Percentiles rank a stretch among this genome's conserved stretches.
Conservation (phyloP, 495 filamentous ascomycete species). For the Penicillium verhagenii region DNA sequence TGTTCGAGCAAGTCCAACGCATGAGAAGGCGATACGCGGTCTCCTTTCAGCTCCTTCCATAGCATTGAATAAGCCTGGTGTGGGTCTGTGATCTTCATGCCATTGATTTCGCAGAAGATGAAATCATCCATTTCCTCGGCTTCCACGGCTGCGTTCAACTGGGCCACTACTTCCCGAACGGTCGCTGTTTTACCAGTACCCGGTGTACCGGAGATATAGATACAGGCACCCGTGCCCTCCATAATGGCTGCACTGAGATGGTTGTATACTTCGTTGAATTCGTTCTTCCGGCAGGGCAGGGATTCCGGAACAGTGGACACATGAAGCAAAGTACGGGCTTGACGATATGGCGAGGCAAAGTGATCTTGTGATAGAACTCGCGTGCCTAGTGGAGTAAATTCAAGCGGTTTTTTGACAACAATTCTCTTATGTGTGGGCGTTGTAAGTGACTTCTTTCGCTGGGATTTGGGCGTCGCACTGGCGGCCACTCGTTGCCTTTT, state of each 20-base stretch:
- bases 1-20: constrained; percentile 86
- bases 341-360: constrained; percentile 81
- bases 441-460: constrained; percentile 52
- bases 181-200: constrained; percentile 99
- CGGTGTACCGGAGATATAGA: constrained; percentile 98
- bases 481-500: constrained; percentile 54
- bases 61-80: constrained; percentile 94
- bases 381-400: constrained; percentile 92
- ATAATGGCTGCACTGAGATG: constrained; percentile 94
- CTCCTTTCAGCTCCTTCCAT: constrained; percentile 93
- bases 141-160: constrained; percentile 78
- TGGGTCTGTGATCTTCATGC: constrained; percentile 98
- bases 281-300: constrained; percentile 86
- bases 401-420: constrained; percentile 83
- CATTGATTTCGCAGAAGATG: constrained; percentile 99
- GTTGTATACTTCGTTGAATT: constrained; percentile 88
- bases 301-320: constrained; percentile 87
- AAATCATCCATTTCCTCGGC: constrained; percentile 97
- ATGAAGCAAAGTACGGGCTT: constrained; percentile 85
- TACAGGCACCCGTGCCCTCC: constrained; percentile 89
- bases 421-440: constrained; percentile 77
- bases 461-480: constrained; percentile 59
- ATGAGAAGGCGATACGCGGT: constrained; percentile 88
- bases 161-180: constrained; percentile 89
- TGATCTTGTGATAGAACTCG: constrained; percentile 76